Base-by-base conservation (phyloP, 1,284 basidiomycete species). In the Puccinia sorghi region DNA sequence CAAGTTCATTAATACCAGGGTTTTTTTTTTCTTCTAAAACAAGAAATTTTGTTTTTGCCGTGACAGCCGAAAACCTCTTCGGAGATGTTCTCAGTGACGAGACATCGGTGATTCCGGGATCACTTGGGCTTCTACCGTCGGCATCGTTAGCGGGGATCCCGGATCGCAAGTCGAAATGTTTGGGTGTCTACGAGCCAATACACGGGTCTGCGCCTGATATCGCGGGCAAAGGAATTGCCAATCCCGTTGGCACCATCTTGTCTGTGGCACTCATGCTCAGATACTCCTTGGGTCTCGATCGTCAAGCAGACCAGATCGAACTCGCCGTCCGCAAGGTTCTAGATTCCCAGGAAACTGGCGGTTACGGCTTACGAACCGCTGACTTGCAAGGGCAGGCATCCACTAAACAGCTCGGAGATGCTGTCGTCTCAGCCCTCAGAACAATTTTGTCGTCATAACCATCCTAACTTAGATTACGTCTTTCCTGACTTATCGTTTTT, bases 221-320 rank as follows among this genome's bases (percentile, higher is more conserved):
- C 82, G 94, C 95, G 8, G 94, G 94, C 1, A 87, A 93, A 84
- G 93, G 93, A 43, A 94, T 97, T 83, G 96, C 96, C 80, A 99
- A 98, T 86, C 96, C 96, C 43, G 89, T 99, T 82, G 97, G 96
- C 71, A 97, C 96, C 20, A 98, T 99, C 84, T 90, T 99, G 78
- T 97, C 94, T 77, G 93, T 92, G 5, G 95, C 95, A 3, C 90
- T 99, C 90, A 90, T 98, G 80, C 88, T 98, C 76, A 89, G 95
- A 70, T 99, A 97, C 86, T 98, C 96, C 56, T 90, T 98, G 50
- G 93, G 93, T 32, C 88, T 94, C 79, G 91, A 93, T 80, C 88
- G 88, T 81, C 90, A 92, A 82, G 96, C 96, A 1, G 87, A 88
- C 69, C 90, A 91, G 37, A 91, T 99, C 81, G 97, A 99, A 85